Percentiles rank a stretch among this genome's conserved stretches.
phyloP scores from a whole-genome alignment of 2,329 filamentous ascomycete genomes.

The Lachnellula suecica region DNA sequence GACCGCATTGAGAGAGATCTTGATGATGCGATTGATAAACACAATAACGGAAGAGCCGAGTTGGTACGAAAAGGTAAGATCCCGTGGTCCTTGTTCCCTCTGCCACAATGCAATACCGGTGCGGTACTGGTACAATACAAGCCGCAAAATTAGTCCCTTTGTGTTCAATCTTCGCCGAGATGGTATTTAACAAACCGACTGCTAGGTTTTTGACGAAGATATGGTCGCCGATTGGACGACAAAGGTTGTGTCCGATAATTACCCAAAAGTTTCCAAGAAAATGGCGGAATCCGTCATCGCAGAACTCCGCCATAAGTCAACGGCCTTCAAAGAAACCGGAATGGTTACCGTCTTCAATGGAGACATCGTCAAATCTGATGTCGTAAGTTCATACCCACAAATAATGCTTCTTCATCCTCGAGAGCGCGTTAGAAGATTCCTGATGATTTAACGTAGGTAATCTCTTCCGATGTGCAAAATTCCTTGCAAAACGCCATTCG shows the following conservation, averaged over 20 bases:
- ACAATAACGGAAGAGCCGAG: conserved; percentile 25
- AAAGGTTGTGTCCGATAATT: conserved; percentile 24
- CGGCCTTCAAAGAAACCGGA: conserved; percentile 17
- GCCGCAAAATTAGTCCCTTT: not conserved
- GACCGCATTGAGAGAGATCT: conserved; percentile 23
- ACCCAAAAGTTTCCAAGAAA: conserved; percentile 29
- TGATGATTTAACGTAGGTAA: conserved; percentile 5
- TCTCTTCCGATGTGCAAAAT: conserved; percentile 39
- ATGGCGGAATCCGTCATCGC: conserved; percentile 33
- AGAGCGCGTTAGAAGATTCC: not conserved
- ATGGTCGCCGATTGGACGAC: conserved; percentile 28
- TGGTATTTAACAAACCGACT: not conserved
- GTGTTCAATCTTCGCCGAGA: not conserved
- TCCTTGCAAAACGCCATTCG: conserved; percentile 44
- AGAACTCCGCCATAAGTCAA: conserved; percentile 25
- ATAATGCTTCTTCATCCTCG: too few relatives aligned
- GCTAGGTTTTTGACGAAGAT: conserved; percentile 24
- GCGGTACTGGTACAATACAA: too few relatives aligned
- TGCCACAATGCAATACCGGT: not conserved
- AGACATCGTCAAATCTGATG: conserved; percentile 54
- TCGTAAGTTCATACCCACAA: conserved; percentile 13
- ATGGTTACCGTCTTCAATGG: conserved; percentile 13
- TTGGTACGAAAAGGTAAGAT: conserved; percentile 25
- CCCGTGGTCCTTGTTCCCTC: not conserved
- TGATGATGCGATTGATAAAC: conserved; percentile 30